Conservation (phyloP, 2,329 filamentous ascomycete genomes). For the Trichoderma cornu-damae region DNA sequence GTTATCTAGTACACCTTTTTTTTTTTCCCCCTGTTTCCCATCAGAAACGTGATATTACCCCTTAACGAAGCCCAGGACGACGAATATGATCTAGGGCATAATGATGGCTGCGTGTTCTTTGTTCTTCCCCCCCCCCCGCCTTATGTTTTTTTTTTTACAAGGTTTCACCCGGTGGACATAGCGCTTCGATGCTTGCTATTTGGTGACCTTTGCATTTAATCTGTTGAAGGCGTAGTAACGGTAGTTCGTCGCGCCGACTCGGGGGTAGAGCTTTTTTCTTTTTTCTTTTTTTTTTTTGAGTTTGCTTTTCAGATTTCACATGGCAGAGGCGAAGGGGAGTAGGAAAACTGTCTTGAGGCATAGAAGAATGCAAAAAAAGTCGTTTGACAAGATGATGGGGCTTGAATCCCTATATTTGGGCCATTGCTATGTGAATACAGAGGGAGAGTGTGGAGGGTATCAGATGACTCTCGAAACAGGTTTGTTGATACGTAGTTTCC, state of each 20-base stretch:
- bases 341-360: slow-evolving; percentile 12
- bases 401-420: background rate
- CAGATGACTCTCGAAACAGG: background rate
- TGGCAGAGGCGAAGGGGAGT: slow-evolving; percentile 17
- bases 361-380: slow-evolving; percentile 5
- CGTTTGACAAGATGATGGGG: background rate
- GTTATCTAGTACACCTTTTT: slow-evolving; percentile 30
- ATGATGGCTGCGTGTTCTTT: slow-evolving; percentile 16
- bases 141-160: slow-evolving; percentile 19
- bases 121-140: background rate
- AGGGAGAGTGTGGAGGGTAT: no score
- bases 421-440: no score
- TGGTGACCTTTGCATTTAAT: slow-evolving; percentile 9
- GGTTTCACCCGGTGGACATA: slow-evolving; percentile 3
- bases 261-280: background rate
- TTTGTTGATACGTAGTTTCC: no score
- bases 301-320: slow-evolving; percentile 2
- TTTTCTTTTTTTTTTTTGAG: background rate
- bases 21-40: slow-evolving; percentile 21
- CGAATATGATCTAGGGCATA: slow-evolving; percentile 22
- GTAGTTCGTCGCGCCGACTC: slow-evolving; percentile 3
- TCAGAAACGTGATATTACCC: slow-evolving; percentile 14
- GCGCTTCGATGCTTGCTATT: slow-evolving; percentile 10
- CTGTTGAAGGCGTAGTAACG: slow-evolving; percentile 14
- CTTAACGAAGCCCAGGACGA: slow-evolving; percentile 23